Conservation (phyloP, 208 protist species). For the Giardia muris region DNA sequence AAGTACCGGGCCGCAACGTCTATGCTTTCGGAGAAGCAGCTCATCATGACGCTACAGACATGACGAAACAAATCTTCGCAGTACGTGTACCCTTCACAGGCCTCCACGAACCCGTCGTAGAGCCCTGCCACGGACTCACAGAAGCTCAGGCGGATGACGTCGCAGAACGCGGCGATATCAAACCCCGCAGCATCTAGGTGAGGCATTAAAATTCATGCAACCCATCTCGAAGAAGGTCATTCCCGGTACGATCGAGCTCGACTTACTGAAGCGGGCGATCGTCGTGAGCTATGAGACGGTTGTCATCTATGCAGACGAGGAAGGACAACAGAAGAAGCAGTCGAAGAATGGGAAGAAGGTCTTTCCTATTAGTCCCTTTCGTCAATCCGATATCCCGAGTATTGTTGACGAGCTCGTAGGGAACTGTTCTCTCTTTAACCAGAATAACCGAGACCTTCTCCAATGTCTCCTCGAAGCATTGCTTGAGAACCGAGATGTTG, state of each 20-base stretch:
- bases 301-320: not conserved
- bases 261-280: not conserved
- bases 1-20: too few species aligned
- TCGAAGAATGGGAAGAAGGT: not conserved
- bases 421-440: not conserved
- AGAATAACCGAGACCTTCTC: not conserved
- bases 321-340: not conserved
- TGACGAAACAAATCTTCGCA: too few species aligned
- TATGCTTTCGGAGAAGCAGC: too few species aligned
- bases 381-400: not conserved
- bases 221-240: not conserved
- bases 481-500: not conserved
- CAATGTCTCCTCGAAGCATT: not conserved
- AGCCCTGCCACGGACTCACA: too few species aligned
- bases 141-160: too few species aligned
- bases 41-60: too few species aligned
- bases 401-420: not conserved
- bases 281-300: not conserved
- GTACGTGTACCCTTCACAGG: too few species aligned
- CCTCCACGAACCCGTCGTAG: too few species aligned
- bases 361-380: not conserved
- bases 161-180: too few species aligned
- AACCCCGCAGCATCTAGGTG: too few species aligned
- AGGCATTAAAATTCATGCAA: not conserved
- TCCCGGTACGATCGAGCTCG: not conserved